Evolutionary conservation across 2,329 filamentous ascomycete species (phyloP), one percentile per base, ranked within the genome.

Genomic region (Colletotrichum sidae): DNA sequence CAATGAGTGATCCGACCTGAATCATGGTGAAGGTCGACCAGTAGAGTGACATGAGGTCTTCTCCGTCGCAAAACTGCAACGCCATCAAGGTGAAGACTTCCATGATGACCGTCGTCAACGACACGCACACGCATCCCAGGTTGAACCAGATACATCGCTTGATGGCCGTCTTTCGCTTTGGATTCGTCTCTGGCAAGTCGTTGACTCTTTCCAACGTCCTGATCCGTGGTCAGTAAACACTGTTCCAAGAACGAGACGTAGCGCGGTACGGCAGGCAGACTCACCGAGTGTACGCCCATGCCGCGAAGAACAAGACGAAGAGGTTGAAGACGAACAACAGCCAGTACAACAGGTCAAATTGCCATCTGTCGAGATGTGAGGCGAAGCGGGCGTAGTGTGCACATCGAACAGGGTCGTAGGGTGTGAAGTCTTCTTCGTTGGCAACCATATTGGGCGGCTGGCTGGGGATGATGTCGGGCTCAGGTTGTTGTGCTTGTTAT

Each of bases 11-110:
- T 6, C 86, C 86, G 2, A 88, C 76, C 69, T 88, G 86, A 6
- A 87, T 77, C 80, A 87, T 85, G 25, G 84, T 86, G 84, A 86
- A 88, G 2, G 86, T 87, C 0, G 86, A 83, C 86, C 86, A 88
- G 73, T 87, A 88, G 0, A 88, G 75, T 2, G 82, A 81, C 76
- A 88, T 87, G 60, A 88, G 79, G 69, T 88, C 83, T 69, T 89
- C 86, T 9, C 85, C 86, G 42, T 86, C 84, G 68, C 86, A 89
- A 68, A 86, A 89, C 68, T 88, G 84, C 5, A 87, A 73, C 1
- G 83, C 83, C 60, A 87, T 70, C 15, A 87, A 79, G 10, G 78
- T 76, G 61, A 83, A 88, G 12, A 83, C 83, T 71, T 89, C 86
- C 74, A 88, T 79, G 57, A 87, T 75, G 35, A 86, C 77, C 11